Base-by-base conservation (phyloP, 202 grass and related monocot genomes). In the Carex arenaria region DNA sequence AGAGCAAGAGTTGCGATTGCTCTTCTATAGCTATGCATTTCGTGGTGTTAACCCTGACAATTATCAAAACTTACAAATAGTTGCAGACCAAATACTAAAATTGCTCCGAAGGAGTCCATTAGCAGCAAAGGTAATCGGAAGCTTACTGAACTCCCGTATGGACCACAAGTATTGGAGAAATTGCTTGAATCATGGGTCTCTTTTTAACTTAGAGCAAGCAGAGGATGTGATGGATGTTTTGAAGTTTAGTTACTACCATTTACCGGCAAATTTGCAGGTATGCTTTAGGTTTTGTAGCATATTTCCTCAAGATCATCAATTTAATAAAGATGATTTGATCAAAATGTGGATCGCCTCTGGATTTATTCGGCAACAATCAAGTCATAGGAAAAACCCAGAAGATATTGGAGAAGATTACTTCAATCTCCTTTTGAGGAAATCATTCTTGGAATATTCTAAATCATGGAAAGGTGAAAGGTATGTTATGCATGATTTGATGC, bases 221-320 rank as follows among this genome's bases (percentile, higher is more conserved):
- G 23, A 64, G 11, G 61, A 63, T 17, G 76, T 86, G 26, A 67
- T 81, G 40, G 23, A 85, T 9, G 13, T 53, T 54, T 47, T 89
- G 19, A 80, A 19, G 55, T n/a, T 89, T 62, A 91, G 90, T 59
- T 91, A 87, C 31, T 68, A 86, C 17, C 22, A 68, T 56, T 30
- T 85, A 59, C 86, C 86, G 20, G 14, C 57, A 45, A 20, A 88
- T 17, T 47, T 77, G 43, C 60, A 81, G 7, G 59, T 66, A 66
- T 81, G 78, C 15, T 89, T 92, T 68, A 49, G 85, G 7, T 92
- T 85, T 80, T 92, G 82, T 86, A 92, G 79, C 23, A 66, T 81
- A 81, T 81, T 81, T 17, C 56, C 38, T 61, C 36, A 32, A 81
- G 79, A 81, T 67, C 2, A 34, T 15, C 1, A 0, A 1, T 81